These are phyloP conservation scores for Protomyces arabidopsidicola DNA, from an alignment of 1,139 yeast genomes.

Conservation along the genomic window DNA sequence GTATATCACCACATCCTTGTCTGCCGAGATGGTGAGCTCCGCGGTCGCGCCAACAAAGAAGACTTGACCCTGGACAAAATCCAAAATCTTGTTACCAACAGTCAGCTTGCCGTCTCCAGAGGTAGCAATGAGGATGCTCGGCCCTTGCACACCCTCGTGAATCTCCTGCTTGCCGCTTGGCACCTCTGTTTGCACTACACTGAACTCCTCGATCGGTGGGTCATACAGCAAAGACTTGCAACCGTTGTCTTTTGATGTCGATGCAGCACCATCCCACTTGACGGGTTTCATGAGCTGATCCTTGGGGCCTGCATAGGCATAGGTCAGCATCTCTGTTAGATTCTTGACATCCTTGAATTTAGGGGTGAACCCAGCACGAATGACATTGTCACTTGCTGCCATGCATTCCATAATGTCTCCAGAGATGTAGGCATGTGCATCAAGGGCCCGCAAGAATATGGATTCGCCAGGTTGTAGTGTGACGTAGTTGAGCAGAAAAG, in stretches of 20 bases:
- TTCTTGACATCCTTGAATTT: conserved; percentile 95
- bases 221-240: conserved; percentile 60
- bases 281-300: conserved; percentile 83
- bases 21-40: conserved; percentile 2
- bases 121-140: conserved; percentile 80
- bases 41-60: conserved; percentile 24
- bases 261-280: conserved; percentile 55
- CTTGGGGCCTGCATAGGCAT: conserved; percentile 79
- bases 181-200: conserved; percentile 68
- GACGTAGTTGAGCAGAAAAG: conserved; percentile 85
- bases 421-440: conserved; percentile 37
- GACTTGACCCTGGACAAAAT: conserved; percentile 31
- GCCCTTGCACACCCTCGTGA: conserved; percentile 68
- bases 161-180: conserved; percentile 47
- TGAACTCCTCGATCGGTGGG: conserved; percentile 95
- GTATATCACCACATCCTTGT: conserved; percentile 15
- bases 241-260: conserved; percentile 32
- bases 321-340: conserved; percentile 87
- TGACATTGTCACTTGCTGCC: conserved; percentile 99
- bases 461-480: conserved; percentile 86
- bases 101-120: conserved; percentile 66
- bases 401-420: conserved; percentile 71
- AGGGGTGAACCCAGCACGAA: conserved; percentile 88
- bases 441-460: conserved; percentile 92
- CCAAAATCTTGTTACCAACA: conserved; percentile 38